These are phyloP conservation scores for Xylaria curta DNA, from an alignment of 495 filamentous ascomycete genomes.

Conservation along the genomic window DNA sequence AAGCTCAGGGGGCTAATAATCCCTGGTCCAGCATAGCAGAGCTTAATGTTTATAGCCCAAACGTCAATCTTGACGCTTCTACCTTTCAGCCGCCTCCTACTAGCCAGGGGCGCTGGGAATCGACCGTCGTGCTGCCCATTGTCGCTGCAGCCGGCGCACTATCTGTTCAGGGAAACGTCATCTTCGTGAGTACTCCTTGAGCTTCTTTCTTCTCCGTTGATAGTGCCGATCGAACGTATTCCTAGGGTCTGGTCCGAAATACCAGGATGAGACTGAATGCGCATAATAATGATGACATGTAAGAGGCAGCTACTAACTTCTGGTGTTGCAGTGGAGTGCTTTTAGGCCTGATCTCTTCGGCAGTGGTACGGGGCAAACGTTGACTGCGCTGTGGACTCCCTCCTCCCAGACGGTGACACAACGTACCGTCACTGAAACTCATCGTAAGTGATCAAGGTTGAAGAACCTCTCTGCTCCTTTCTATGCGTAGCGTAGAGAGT, in stretches of 20 bases:
- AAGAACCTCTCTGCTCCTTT: neutral
- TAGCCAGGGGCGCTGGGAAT: slow-evolving; percentile 52
- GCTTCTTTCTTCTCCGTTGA: neutral
- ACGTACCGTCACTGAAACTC: slow-evolving; percentile 50
- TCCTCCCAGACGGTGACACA: slow-evolving; percentile 42
- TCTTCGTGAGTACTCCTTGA: slow-evolving; percentile 15
- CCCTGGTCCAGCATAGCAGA: slow-evolving; percentile 46
- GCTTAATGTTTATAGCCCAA: slow-evolving; percentile 23
- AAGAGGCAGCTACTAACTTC: neutral
- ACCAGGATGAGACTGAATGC: neutral
- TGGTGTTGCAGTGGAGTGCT: slow-evolving; percentile 22
- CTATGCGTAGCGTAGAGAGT: neutral
- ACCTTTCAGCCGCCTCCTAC: slow-evolving; percentile 29
- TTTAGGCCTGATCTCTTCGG: slow-evolving; percentile 26
- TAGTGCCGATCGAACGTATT: neutral
- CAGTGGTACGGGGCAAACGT: slow-evolving; percentile 45
- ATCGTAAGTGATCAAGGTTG: slow-evolving; percentile 26
- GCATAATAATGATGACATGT: neutral
- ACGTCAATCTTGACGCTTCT: slow-evolving; percentile 17
- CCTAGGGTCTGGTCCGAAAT: neutral
- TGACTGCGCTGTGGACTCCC: slow-evolving; percentile 53
- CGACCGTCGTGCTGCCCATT: slow-evolving; percentile 59
- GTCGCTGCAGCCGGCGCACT: slow-evolving; percentile 47
- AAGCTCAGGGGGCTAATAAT: slow-evolving; percentile 43
- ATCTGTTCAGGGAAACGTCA: slow-evolving; percentile 17